Conservation (phyloP, 163 green algal genomes). For the Coccomyxa subellipsoidea region DNA sequence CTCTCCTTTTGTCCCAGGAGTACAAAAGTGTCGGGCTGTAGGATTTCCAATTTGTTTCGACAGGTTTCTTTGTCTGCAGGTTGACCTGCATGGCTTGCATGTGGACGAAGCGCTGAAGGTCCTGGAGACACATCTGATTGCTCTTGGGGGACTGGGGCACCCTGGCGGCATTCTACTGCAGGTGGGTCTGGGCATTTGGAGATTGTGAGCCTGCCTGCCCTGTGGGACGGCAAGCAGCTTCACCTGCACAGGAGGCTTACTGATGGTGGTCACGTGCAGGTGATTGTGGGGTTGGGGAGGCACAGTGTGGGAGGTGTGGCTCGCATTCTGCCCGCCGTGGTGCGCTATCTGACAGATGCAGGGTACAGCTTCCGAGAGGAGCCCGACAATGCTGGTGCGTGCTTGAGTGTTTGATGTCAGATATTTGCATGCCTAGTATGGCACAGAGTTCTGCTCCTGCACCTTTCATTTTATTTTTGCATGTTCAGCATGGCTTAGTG, state of each 20-base stretch:
- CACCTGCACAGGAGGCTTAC: too few relatives aligned
- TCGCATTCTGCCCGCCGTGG: conserved; percentile 28
- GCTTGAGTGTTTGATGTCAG: too few relatives aligned
- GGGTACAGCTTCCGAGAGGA: conserved; percentile 15
- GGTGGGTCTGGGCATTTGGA: too few relatives aligned
- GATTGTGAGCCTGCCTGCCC: too few relatives aligned
- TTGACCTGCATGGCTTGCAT: conserved; percentile 29
- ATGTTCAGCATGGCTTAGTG: not conserved
- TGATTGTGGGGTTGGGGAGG: conserved; percentile 20
- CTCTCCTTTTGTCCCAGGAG: too few relatives aligned
- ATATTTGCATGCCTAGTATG: not conserved
- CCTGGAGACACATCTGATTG: conserved; percentile 22
- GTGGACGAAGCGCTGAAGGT: conserved; percentile 23
- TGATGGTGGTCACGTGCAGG: conserved; percentile 21
- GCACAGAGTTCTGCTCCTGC: not conserved
- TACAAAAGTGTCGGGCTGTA: too few relatives aligned
- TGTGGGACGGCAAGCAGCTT: too few relatives aligned
- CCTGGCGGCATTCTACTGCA: conserved; percentile 25
- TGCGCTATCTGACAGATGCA: conserved; percentile 21
- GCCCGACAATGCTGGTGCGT: conserved; percentile 12
- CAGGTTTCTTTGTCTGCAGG: not conserved
- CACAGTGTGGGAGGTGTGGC: conserved; percentile 21
- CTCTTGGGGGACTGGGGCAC: conserved; percentile 11
- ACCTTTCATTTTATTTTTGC: not conserved
- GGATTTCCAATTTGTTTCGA: too few relatives aligned